phyloP scores from a whole-genome alignment of 2,329 filamentous ascomycete genomes.

The Colletotrichum sp. region DNA sequence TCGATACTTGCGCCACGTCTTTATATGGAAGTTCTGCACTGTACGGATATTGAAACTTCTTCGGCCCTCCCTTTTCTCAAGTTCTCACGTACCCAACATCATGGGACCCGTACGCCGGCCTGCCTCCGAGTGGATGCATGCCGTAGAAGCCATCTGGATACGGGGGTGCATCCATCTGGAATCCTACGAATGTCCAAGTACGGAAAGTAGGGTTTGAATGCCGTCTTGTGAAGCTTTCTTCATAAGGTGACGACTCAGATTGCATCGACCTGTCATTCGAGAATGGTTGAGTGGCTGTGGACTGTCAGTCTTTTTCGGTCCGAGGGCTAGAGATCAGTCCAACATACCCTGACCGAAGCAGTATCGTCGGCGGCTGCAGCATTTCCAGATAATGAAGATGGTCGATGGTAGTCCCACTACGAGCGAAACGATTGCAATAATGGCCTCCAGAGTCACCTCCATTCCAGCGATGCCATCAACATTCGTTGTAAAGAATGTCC shows the following conservation, averaged over 20 bases:
- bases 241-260: background rate
- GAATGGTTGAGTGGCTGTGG: background rate
- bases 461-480: background rate
- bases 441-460: slow-evolving; percentile 9
- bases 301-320: background rate
- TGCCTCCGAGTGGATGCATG: background rate
- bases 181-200: background rate
- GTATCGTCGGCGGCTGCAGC: background rate
- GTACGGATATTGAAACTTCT: background rate
- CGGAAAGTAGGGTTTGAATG: background rate
- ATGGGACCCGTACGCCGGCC: background rate
- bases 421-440: background rate
- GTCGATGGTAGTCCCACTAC: background rate
- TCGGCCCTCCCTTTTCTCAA: background rate
- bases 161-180: background rate
- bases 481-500: too few relatives aligned
- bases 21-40: background rate
- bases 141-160: background rate
- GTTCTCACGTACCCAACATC: background rate
- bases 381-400: slow-evolving; percentile 1
- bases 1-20: background rate
- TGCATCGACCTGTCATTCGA: background rate
- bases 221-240: background rate
- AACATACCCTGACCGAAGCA: background rate
- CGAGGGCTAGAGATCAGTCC: background rate